These are phyloP conservation scores for Penicillium occitanis DNA, from an alignment of 2,329 filamentous ascomycete species.

Conservation along the genomic window DNA sequence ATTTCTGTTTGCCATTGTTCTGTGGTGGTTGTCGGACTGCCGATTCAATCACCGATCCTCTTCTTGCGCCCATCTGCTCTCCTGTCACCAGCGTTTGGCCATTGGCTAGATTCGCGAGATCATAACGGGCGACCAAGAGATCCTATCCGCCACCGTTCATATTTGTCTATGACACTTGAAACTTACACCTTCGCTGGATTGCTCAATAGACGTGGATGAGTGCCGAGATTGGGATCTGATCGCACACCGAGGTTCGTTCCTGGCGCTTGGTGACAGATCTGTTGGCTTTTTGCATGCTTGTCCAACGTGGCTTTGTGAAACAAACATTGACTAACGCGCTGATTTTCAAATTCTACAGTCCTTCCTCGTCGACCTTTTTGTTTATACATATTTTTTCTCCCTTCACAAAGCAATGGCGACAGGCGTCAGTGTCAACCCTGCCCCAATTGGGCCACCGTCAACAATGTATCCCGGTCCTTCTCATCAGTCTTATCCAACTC, in stretches of 20 bases:
- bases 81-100: neutral
- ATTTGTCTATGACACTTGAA: neutral
- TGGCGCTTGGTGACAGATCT: neutral
- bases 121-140: conserved; percentile 4
- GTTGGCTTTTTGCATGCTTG: neutral
- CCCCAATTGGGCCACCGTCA: conserved; percentile 42
- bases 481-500: conserved; percentile 44
- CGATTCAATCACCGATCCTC: conserved; percentile 6
- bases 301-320: neutral
- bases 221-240: conserved; percentile 42
- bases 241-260: conserved; percentile 38
- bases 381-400: neutral
- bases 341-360: neutral
- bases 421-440: conserved; percentile 38
- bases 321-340: neutral
- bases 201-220: conserved; percentile 29
- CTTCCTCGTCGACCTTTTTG: neutral
- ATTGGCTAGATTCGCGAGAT: neutral
- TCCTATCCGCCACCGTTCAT: neutral
- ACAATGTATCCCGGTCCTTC: conserved; percentile 45
- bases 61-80: neutral
- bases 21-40: neutral
- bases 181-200: neutral
- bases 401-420: conserved; percentile 26
- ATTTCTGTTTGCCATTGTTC: neutral